Percentiles rank a stretch among this genome's conserved stretches.
phyloP scores from a whole-genome alignment of 768 basidiomycete genomes.

The Xerocomellus chrysenteron region DNA sequence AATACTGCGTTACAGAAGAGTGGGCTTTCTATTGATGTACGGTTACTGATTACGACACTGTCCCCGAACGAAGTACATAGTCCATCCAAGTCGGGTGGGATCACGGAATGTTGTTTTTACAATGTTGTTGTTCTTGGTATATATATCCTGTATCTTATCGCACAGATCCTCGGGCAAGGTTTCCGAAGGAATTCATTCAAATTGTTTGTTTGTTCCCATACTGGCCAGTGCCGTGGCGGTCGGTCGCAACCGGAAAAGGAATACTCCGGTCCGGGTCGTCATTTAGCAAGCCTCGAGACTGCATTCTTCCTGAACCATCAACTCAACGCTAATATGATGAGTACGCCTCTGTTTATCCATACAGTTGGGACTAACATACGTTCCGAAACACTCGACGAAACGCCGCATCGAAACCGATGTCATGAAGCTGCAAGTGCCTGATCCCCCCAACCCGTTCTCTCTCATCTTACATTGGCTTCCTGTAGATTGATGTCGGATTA shows the following conservation, averaged over 20 bases:
- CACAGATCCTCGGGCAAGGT: conserved; percentile 16
- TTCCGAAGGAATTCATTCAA: neutral
- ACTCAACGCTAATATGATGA: conserved; percentile 53
- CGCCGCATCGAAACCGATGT: conserved; percentile 99
- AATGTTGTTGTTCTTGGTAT: conserved; percentile 15
- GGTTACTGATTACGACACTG: neutral
- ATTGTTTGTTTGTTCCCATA: neutral
- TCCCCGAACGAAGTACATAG: neutral
- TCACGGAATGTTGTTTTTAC: conserved; percentile 7
- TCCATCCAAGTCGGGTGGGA: neutral
- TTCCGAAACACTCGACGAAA: conserved; percentile 67
- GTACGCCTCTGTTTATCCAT: conserved; percentile 36
- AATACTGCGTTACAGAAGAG: conserved; percentile 72
- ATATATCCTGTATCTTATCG: conserved; percentile 24
- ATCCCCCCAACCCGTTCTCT: neutral
- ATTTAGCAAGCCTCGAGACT: conserved; percentile 14
- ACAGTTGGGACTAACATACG: conserved; percentile 28
- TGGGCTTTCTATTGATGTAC: conserved; percentile 49
- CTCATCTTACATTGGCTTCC: conserved; percentile 9
- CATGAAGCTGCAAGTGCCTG: conserved; percentile 84
- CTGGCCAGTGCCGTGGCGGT: neutral
- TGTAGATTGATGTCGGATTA: conserved; percentile 96
- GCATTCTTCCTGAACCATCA: conserved; percentile 14
- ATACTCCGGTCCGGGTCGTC: conserved; percentile 16
- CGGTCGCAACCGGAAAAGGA: conserved; percentile 22